A percentile compares a stretch with the other conserved stretches of the same genome.
phyloP scores from a whole-genome alignment of 768 basidiomycete genomes.

The Mycena floridula region DNA sequence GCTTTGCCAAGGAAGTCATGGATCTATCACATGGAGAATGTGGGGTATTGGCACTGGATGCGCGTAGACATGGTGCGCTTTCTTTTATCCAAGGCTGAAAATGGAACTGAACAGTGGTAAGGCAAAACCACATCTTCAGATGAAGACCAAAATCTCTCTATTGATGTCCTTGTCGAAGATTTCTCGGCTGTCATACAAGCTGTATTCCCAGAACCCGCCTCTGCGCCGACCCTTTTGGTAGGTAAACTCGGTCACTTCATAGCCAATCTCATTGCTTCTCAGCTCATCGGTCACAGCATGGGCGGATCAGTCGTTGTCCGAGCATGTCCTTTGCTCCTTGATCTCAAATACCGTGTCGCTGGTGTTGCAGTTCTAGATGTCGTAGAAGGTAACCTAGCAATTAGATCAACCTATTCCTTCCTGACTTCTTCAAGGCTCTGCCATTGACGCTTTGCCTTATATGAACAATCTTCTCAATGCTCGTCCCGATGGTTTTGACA shows the following conservation, averaged over 20 bases:
- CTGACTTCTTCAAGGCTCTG: conserved; percentile 56
- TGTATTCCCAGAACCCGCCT: conserved; percentile 58
- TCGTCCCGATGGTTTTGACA: conserved; percentile 81
- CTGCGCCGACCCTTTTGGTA: conserved; percentile 73
- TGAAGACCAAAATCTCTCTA: conserved; percentile 55
- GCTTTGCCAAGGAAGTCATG: conserved; percentile 75
- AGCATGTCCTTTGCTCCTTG: conserved; percentile 60
- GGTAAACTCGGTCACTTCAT: conserved; percentile 14
- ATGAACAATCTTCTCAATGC: conserved; percentile 87
- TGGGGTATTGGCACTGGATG: conserved; percentile 80
- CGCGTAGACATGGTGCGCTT: conserved; percentile 76
- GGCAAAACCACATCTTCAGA: conserved; percentile 57
- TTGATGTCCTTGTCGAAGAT: conserved; percentile 69
- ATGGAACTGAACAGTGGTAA: conserved; percentile 17
- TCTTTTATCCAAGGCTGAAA: neutral
- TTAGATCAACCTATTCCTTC: neutral
- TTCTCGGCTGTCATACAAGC: conserved; percentile 62
- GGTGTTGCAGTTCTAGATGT: conserved; percentile 84
- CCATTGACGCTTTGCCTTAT: conserved; percentile 86
- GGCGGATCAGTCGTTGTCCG: conserved; percentile 86
- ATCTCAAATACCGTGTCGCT: conserved; percentile 60
- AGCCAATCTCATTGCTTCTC: conserved; percentile 1
- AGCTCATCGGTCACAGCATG: conserved; percentile 96
- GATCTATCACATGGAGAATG: conserved; percentile 59
- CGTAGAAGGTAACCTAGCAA: conserved; percentile 60